phyloP scores from a whole-genome alignment of 441 rosid species.

The Cnidoscolus chayamansa region DNA sequence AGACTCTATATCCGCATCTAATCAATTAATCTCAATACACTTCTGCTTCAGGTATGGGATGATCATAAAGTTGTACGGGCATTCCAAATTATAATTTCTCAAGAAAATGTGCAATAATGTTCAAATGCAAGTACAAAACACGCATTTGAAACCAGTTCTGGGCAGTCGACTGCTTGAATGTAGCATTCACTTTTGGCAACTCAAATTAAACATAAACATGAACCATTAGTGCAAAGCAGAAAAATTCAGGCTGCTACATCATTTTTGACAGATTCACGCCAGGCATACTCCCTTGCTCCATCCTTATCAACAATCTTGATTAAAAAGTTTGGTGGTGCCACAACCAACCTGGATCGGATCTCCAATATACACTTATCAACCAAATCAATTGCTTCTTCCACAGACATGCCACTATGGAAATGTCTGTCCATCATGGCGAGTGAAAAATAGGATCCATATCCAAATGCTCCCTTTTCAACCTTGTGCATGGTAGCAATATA shows the following conservation, averaged over 20 bases:
- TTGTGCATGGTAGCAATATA: slow-evolving; percentile 95
- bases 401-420: slow-evolving; percentile 80
- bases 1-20: not conserved
- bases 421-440: slow-evolving; percentile 94
- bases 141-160: slow-evolving; percentile 14
- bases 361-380: slow-evolving; percentile 86
- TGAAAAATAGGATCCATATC: slow-evolving; percentile 87
- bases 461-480: slow-evolving; percentile 94
- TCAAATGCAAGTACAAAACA: not conserved
- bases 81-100: not conserved
- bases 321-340: slow-evolving; percentile 92
- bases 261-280: slow-evolving; percentile 78
- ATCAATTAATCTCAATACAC: not conserved
- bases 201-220: slow-evolving; percentile 16
- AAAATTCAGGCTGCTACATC: slow-evolving; percentile 39
- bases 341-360: slow-evolving; percentile 83
- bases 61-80: not conserved
- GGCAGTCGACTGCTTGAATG: not conserved
- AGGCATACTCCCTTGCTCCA: slow-evolving; percentile 76
- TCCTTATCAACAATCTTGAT: slow-evolving; percentile 92
- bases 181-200: not conserved
- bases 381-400: slow-evolving; percentile 73
- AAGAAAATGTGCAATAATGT: not conserved
- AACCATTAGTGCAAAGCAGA: not conserved
- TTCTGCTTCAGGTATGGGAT: no score